Evolutionary conservation across 1,139 yeast species (phyloP).

Genomic region (Hyphopichia fennica): DNA sequence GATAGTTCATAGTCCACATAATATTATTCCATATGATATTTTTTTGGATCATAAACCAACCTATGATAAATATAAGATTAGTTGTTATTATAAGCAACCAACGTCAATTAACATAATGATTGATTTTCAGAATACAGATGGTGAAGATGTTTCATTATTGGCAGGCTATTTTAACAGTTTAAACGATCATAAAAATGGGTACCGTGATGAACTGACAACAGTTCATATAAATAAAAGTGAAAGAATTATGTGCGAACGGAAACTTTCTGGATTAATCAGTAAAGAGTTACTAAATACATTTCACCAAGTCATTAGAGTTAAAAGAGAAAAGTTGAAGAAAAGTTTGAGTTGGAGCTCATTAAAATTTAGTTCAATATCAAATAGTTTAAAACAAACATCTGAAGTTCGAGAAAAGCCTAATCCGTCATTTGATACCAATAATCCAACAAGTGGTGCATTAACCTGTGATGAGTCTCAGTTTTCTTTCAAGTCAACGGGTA

Average conservation of each 20-base stretch:
- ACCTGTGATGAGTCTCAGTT: too few species aligned
- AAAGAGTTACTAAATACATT: conserved; percentile 15
- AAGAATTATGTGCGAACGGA: conserved; percentile 16
- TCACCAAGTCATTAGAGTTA: not conserved
- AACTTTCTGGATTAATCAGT: conserved; percentile 19
- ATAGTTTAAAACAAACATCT: too few species aligned
- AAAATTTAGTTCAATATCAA: not conserved
- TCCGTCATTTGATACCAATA: too few species aligned
- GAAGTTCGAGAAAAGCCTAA: too few species aligned
- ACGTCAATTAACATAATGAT: conserved; percentile 8
- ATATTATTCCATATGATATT: conserved; percentile 15
- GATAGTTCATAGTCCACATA: conserved; percentile 13
- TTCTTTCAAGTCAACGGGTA: too few species aligned
- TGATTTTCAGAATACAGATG: conserved; percentile 7
- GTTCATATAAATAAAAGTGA: conserved; percentile 9
- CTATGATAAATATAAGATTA: conserved; percentile 5
- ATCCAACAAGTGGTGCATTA: too few species aligned
- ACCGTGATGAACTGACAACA: not conserved
- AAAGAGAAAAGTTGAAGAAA: not conserved
- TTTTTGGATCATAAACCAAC: conserved; percentile 5
- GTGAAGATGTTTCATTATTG: conserved; percentile 2
- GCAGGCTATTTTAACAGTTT: conserved; percentile 6
- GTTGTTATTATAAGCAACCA: conserved; percentile 16
- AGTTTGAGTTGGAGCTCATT: not conserved
- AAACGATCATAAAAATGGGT: not conserved